These are phyloP conservation scores for Sporothrix mexicana DNA, from an alignment of 2,329 filamentous ascomycete species.

Conservation along the genomic window DNA sequence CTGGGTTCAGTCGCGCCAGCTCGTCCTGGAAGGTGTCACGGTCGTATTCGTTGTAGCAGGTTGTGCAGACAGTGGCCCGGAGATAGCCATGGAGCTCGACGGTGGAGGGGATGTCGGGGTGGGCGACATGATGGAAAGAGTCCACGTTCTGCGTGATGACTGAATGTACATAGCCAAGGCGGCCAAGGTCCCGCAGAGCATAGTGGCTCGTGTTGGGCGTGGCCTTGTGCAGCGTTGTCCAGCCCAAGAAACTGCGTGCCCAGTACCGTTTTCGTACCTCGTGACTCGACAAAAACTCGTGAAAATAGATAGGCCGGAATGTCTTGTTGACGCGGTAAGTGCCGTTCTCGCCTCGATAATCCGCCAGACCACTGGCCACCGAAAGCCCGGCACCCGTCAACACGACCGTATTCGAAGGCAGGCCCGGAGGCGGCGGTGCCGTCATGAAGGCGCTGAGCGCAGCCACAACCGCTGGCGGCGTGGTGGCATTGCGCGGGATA, in stretches of 20 bases:
- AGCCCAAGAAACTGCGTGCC: slow-evolving; percentile 92
- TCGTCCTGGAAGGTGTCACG: slow-evolving; percentile 77
- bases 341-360: slow-evolving; percentile 87
- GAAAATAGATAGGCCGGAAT: slow-evolving; percentile 90
- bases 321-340: slow-evolving; percentile 92
- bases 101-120: slow-evolving; percentile 71
- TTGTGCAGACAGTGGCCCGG: slow-evolving; percentile 78
- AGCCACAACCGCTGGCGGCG: slow-evolving; percentile 73
- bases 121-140: slow-evolving; percentile 82
- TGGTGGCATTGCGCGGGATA: slow-evolving; percentile 73
- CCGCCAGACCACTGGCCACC: slow-evolving; percentile 88
- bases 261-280: slow-evolving; percentile 91
- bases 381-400: slow-evolving; percentile 88
- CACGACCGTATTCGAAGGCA: slow-evolving; percentile 56
- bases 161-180: slow-evolving; percentile 72
- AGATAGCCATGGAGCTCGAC: slow-evolving; percentile 93
- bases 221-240: slow-evolving; percentile 81
- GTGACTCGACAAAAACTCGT: slow-evolving; percentile 83
- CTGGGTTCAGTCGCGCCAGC: slow-evolving; percentile 79
- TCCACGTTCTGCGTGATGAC: slow-evolving; percentile 98
- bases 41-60: slow-evolving; percentile 73
- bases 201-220: slow-evolving; percentile 79
- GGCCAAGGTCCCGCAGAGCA: slow-evolving; percentile 74
- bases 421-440: slow-evolving; percentile 58
- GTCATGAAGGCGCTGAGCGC: slow-evolving; percentile 80